Evolutionary conservation across 371 early-diverging fungal species (phyloP), one percentile per base, ranked within the genome.

Genomic region (Mucor lusitanicus): DNA sequence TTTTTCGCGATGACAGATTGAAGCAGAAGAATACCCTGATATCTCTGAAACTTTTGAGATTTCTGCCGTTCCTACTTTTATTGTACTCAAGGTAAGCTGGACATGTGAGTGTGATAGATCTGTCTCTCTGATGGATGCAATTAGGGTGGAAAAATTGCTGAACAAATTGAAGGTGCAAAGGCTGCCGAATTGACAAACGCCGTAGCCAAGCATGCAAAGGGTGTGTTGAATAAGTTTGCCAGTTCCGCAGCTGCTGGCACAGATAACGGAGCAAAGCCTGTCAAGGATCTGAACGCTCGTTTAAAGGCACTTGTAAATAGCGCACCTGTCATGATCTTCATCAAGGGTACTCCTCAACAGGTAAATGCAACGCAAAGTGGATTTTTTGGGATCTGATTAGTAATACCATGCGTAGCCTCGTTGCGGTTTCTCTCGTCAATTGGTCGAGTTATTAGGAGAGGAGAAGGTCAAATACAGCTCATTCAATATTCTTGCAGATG

Each of bases 1-100:
- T 8, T 57, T 17, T 6, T 13, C 5, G 40, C 40, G 37, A 1
- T 21, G 6, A 19, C 64, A 92, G 91, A 85, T 94, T 60, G 97
- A 97, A 74, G 98, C 98, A 9, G 98, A 98, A 76, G 85, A 91
- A 70, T 91, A 92, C 64, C 89, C 94, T 11, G 96, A 96, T 55
- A 83, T 94, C 40, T 93, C 96, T 30, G 96, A 95, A 71, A 73
- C 82, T 15, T 92, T 87, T 67, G 97, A 96, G 69, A 92, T 98
- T 71, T 89, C 89, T 15, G 90, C 97, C 3, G 98, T 98, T 0
- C 98, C 98, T 15, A 90, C 94, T 8, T 94, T 97, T 76, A 77
- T 96, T 17, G 68, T 98, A 44, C 69, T 95, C 56, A 89, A 91
- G 89, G 93, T 92, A 84, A 55, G 13, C 0, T 21, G 9, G 21